Evolutionary conservation across 1,284 basidiomycete species (phyloP), one percentile per base, ranked within the genome.

Genomic region (Acaromyces ingoldii): DNA sequence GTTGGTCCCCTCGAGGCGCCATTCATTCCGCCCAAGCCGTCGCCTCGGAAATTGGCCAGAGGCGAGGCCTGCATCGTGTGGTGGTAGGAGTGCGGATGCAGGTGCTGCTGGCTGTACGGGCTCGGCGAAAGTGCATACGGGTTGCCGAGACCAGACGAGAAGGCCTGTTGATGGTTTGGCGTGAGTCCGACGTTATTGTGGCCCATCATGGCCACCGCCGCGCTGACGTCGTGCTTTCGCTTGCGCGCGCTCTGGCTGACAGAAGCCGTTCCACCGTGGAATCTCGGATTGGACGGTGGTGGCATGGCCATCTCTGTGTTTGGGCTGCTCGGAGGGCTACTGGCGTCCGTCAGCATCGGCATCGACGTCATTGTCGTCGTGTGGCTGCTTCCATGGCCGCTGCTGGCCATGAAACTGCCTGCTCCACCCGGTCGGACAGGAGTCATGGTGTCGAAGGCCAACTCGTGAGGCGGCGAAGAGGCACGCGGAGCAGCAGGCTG

Each of bases 241-340:
- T 65, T 65, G 30, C 57, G 51, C 11, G 63, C 63, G 29, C 63
- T 65, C 55, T 65, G 63, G 28, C 57, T 51, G 24, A 57, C 61
- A 6, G 60, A 28, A 31, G 42, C 42, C 62, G n/a, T n/a, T n/a
- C n/a, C n/a, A n/a, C n/a, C n/a, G n/a, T n/a, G n/a, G n/a, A n/a
- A n/a, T 9, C 56, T 55, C 37, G 55, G 53, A 49, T 57, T 52
- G 30, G 65, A 59, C 3, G 65, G 65, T 17, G 65, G 65, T 22
- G 63, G 65, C 65, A 68, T 68, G n/a, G 47, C 15, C n/a, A 31
- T 29, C 17, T 45, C 51, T 3, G 22, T 28, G 19, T 29, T 47
- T 9, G 51, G 67, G 38, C 66, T 68, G 50, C 59, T 65, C 2
- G 60, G 67, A 10, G 68, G 68, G 34, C 64, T 67, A 59, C 60